Base-by-base conservation (phyloP, 1,284 basidiomycete species). In the Volvariella volvacea region DNA sequence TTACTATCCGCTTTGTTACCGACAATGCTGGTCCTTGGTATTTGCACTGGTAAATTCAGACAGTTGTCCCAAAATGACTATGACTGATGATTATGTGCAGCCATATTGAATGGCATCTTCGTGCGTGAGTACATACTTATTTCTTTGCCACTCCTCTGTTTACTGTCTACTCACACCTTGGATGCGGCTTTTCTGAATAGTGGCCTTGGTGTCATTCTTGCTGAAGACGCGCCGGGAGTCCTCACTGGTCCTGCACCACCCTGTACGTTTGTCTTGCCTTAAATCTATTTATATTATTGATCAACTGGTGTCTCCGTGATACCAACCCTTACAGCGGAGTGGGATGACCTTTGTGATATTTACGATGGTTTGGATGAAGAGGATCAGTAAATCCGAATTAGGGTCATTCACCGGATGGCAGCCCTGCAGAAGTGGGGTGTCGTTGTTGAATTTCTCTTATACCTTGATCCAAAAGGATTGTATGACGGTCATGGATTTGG, bases 71-170 rank as follows among this genome's bases (percentile, higher is more conserved):
- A 20, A 28, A 28, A 21, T 30, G n/a, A 46, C 25, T 20, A 9
- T 12, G 3, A 2, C 9, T 12, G 9, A 7, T 22, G 9, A 46
- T 4, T n/a, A n/a, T 43, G 25, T 47, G 15, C 34, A 59, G 57
- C 48, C 61, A 61, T 42, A 56, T 63, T 31, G 57, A 60, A 40
- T 61, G 59, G 53, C 59, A 64, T 51, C 49, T 65, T 8, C 51
- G 52, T n/a, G 42, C 51, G 59, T 59, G 43, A 52, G 56, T 44
- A 28, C 2, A 30, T 9, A n/a, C 9, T n/a, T 31, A 9, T n/a
- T 31, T 9, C 9, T 9, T n/a, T 31, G 9, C 9, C n/a, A n/a
- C n/a, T n/a, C n/a, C n/a, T n/a, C n/a, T n/a, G n/a, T n/a, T n/a
- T n/a, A n/a, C n/a, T n/a, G n/a, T n/a, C n/a, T n/a, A n/a, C n/a